These are phyloP conservation scores for Isatis tinctoria DNA, from an alignment of 345 rosid species.

Conservation along the genomic window DNA sequence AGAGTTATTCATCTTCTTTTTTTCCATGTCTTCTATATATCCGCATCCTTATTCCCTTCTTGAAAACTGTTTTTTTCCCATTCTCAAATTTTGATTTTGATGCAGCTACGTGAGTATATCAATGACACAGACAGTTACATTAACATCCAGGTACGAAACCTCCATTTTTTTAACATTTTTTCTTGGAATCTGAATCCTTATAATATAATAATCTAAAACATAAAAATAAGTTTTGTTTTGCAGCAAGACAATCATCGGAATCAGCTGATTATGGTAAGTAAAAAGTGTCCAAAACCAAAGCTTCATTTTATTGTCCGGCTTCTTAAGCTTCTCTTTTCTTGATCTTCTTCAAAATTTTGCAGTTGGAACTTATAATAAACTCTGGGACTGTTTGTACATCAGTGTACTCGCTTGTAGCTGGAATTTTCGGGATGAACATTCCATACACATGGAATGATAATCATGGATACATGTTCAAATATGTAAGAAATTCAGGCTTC, in stretches of 20 bases:
- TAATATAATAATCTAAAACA: background rate
- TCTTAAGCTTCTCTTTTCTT: background rate
- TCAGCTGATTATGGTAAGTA: slow-evolving; percentile 86
- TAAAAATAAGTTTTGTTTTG: slow-evolving; percentile 11
- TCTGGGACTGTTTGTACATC: slow-evolving; percentile 69
- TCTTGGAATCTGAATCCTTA: background rate
- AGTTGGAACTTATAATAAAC: slow-evolving; percentile 78
- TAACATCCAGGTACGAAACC: slow-evolving; percentile 68
- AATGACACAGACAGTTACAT: slow-evolving; percentile 99
- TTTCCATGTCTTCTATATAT: too few relatives aligned
- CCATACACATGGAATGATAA: slow-evolving; percentile 70
- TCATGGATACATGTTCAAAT: slow-evolving; percentile 79
- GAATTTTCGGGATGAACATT: slow-evolving; percentile 91
- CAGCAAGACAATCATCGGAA: slow-evolving; percentile 99
- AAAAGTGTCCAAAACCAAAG: background rate
- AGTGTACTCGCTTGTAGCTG: slow-evolving; percentile 71
- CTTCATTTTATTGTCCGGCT: too few relatives aligned
- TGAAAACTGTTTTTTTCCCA: too few relatives aligned
- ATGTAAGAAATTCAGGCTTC: slow-evolving; percentile 39
- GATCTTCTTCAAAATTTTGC: slow-evolving; percentile 28
- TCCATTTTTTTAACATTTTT: background rate
- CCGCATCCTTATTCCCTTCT: too few relatives aligned
- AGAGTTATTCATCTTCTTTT: slow-evolving; percentile 38
- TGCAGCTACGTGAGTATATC: slow-evolving; percentile 94
- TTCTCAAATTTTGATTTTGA: slow-evolving; percentile 12